phyloP scores from a whole-genome alignment of 129 eudicot genomes.

The sunflower (Helianthus annuus) region DNA sequence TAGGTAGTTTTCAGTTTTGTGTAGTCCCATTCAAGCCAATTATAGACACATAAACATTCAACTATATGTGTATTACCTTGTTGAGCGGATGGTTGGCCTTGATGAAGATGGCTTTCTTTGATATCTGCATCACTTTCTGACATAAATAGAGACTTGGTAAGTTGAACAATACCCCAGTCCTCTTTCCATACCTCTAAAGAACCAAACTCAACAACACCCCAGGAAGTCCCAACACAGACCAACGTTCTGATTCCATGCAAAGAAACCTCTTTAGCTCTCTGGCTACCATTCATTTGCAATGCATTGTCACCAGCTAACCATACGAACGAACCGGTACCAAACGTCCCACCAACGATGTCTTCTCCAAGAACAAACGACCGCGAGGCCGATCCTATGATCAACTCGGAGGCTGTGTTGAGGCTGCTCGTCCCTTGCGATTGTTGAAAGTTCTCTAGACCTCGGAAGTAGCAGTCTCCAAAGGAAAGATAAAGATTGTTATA shows the following conservation, averaged over 20 bases:
- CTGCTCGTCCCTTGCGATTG: not conserved
- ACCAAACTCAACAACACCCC: slow-evolving; percentile 54
- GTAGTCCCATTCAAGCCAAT: not conserved
- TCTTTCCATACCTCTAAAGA: slow-evolving; percentile 29
- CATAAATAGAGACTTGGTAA: slow-evolving; percentile 35
- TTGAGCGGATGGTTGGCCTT: slow-evolving; percentile 17
- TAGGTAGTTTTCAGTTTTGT: not conserved
- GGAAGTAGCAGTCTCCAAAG: slow-evolving; percentile 3
- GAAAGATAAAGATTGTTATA: not conserved
- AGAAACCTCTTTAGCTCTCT: slow-evolving; percentile 51
- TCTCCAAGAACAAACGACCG: slow-evolving; percentile 31
- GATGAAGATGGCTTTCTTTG: not conserved
- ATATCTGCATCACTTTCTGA: slow-evolving; percentile 6
- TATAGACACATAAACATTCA: not conserved
- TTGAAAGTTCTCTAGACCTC: not conserved
- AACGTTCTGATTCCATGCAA: slow-evolving; percentile 41
- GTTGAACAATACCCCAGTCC: slow-evolving; percentile 32
- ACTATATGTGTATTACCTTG: slow-evolving; percentile 7
- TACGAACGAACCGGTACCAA: slow-evolving; percentile 29
- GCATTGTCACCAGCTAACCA: slow-evolving; percentile 42
- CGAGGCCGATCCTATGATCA: slow-evolving; percentile 38
- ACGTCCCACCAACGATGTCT: slow-evolving; percentile 39
- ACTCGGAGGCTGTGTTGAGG: not conserved
- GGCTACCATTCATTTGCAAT: slow-evolving; percentile 20
- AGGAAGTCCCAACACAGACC: slow-evolving; percentile 45